Percentiles rank a stretch among this genome's conserved stretches.
Conservation (phyloP, 208 protist genomes). For the Acanthamoeba healyi region DNA sequence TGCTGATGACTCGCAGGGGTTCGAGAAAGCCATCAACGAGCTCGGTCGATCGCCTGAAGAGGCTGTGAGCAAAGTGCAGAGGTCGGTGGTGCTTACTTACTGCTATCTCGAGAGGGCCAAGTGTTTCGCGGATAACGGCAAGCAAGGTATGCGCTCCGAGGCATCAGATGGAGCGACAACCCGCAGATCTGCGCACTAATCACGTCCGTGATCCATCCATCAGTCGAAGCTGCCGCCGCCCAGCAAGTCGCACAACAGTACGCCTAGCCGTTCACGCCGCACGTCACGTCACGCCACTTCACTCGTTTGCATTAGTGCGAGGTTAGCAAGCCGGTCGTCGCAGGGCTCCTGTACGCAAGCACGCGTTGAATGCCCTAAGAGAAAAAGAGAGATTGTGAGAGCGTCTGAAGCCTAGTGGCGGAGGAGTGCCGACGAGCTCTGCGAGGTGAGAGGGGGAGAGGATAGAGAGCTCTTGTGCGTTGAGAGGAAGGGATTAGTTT, state of each 20-base stretch:
- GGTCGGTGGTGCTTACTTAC: background rate
- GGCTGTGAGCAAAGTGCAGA: background rate
- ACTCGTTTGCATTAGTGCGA: background rate
- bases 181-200: too few relatives aligned
- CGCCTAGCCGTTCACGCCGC: background rate
- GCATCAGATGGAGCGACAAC: background rate
- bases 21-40: background rate
- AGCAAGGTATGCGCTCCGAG: background rate
- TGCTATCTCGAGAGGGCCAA: slow-evolving; percentile 3
- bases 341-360: too few relatives aligned
- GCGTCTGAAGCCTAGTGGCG: background rate
- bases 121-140: background rate
- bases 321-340: background rate
- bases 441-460: background rate
- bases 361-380: too few relatives aligned
- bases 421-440: too few relatives aligned
- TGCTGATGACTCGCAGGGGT: background rate
- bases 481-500: slow-evolving; percentile 1
- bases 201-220: background rate
- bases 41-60: background rate
- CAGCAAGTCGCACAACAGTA: background rate
- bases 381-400: background rate
- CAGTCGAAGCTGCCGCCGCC: background rate
- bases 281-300: background rate
- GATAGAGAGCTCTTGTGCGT: background rate